Percentiles rank a stretch among this genome's conserved stretches.
phyloP scores from a whole-genome alignment of 2,329 filamentous ascomycete species.

The Hymenoscyphus infarciens region DNA sequence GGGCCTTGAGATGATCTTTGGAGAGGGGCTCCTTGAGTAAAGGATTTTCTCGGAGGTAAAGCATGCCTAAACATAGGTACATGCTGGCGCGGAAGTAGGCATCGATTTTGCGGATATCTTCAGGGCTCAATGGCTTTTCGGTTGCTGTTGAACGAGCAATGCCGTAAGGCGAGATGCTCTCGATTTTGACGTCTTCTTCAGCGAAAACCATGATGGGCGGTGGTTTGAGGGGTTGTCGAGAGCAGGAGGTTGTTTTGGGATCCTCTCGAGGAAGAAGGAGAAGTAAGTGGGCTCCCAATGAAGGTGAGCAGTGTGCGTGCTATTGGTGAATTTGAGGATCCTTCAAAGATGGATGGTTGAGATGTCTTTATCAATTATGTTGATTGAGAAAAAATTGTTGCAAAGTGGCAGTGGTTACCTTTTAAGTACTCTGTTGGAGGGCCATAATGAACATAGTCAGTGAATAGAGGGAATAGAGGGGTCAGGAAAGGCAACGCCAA shows the following conservation, averaged over 20 bases:
- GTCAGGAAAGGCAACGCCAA: neutral
- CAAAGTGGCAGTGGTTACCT: conserved; percentile 6
- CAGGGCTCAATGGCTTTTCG: conserved; percentile 57
- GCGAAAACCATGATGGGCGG: conserved; percentile 22
- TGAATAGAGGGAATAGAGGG: neutral
- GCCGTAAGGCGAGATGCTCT: conserved; percentile 63
- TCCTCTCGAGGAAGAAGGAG: neutral
- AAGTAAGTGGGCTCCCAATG: neutral
- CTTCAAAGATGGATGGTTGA: neutral
- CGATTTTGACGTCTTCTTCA: conserved; percentile 37
- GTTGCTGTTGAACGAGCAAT: conserved; percentile 61
- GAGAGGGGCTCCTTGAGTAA: conserved; percentile 67
- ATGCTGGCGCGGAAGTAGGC: conserved; percentile 72
- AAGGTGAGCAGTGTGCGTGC: conserved; percentile 4
- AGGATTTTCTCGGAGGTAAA: conserved; percentile 72
- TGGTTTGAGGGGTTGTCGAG: neutral
- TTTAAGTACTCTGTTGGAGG: conserved; percentile 5
- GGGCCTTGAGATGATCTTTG: conserved; percentile 65
- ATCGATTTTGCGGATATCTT: conserved; percentile 66
- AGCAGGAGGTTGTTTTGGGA: neutral
- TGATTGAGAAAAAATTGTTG: neutral
- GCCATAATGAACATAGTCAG: too few species aligned
- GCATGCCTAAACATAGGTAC: conserved; percentile 76
- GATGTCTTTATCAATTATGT: neutral
- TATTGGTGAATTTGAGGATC: neutral